Percentiles rank a stretch among this genome's conserved stretches.
Conservation (phyloP, 1,284 basidiomycete genomes). For the Fomitopsis betulina region DNA sequence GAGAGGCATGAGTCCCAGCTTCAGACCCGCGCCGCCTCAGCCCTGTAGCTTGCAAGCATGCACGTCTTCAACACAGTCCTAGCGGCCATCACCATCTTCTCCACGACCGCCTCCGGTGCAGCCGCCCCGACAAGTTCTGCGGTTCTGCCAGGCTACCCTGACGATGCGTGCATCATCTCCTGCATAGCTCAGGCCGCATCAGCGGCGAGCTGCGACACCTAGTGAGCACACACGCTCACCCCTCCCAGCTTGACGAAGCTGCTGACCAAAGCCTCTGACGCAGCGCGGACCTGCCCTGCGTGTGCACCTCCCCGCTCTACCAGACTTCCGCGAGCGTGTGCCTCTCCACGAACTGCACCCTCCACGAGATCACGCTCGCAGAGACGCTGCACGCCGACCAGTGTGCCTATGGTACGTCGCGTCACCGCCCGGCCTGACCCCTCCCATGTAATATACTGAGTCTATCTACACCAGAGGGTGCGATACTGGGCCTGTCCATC, state of each 20-base stretch:
- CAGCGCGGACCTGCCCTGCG: constrained; percentile 12
- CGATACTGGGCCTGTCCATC: neutral
- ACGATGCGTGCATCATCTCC: constrained; percentile 14
- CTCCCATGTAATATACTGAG: no score
- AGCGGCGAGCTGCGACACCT: constrained; percentile 11
- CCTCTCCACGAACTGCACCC: constrained; percentile 23
- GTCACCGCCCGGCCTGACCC: neutral
- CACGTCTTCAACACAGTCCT: neutral
- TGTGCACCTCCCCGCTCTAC: constrained; percentile 27
- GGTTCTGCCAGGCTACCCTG: constrained; percentile 11
- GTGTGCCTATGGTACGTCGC: neutral
- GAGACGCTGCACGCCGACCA: neutral
- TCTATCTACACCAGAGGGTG: neutral
- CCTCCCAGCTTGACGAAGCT: no score
- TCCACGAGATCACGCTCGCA: constrained; percentile 1
- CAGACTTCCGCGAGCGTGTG: constrained; percentile 23
- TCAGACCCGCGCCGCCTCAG: no score
- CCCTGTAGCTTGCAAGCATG: no score
- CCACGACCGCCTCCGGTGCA: constrained; percentile 7
- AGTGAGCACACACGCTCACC: constrained; percentile 17
- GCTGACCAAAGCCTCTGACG: no score
- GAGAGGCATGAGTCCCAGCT: no score
- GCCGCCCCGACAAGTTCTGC: constrained; percentile 13
- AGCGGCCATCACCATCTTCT: neutral
- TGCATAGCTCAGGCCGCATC: constrained; percentile 17